These are phyloP conservation scores for Sphagnum magellanicum DNA, from an alignment of 228 moss, liverwort and hornwort genomes.

Conservation along the genomic window DNA sequence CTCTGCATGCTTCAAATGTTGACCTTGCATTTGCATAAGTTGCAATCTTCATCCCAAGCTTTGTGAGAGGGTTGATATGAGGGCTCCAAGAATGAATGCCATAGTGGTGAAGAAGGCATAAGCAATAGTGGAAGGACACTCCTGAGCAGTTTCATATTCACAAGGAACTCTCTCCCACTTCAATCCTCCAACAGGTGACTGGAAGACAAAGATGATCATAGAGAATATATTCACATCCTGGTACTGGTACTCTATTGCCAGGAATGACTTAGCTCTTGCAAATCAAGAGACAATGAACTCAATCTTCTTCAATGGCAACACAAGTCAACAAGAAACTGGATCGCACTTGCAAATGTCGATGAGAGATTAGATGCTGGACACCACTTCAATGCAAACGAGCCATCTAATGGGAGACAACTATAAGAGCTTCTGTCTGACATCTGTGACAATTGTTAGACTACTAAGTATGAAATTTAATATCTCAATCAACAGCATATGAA, in stretches of 20 bases:
- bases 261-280: conserved; percentile 63
- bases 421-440: no score
- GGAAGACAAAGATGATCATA: conserved; percentile 74
- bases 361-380: no score
- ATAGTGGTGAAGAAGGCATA: conserved; percentile 67
- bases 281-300: no score
- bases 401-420: no score
- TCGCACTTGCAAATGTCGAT: no score
- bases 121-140: conserved; percentile 51
- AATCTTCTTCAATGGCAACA: no score
- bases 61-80: conserved; percentile 64
- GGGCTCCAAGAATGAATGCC: conserved; percentile 73
- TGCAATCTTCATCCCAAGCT: conserved; percentile 84
- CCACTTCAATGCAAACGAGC: no score
- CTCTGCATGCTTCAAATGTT: conserved; percentile 67
- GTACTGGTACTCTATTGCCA: conserved; percentile 75
- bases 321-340: no score
- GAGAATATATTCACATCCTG: conserved; percentile 64
- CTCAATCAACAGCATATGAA: no score
- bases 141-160: conserved; percentile 18
- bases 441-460: no score
- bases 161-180: conserved; percentile 38
- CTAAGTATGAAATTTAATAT: no score
- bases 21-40: conserved; percentile 91
- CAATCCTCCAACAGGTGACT: conserved; percentile 75